A percentile compares a stretch with the other conserved stretches of the same genome.
Evolutionary conservation across 352 stramenopile genomes (phyloP).

Genomic region (Phytophthora hybrid): DNA sequence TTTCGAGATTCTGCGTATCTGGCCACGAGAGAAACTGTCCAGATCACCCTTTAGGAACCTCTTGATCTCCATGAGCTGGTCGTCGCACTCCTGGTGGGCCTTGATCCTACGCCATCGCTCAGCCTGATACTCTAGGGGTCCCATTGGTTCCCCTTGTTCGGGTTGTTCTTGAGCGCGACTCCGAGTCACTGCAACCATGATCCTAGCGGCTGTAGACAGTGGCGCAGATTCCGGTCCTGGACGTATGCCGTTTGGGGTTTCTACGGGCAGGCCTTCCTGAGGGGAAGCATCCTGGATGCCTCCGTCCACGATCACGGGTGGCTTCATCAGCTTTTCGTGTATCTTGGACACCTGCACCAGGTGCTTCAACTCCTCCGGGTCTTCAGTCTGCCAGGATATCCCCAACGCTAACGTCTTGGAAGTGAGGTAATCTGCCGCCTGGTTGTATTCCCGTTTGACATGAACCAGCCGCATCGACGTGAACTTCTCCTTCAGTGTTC

Average conservation of each 20-base stretch:
- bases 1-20: background rate
- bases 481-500: too few relatives aligned
- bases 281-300: background rate
- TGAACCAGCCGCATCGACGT: too few relatives aligned
- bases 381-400: background rate
- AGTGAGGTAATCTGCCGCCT: too few relatives aligned
- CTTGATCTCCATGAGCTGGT: background rate
- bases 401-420: background rate
- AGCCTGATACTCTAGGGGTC: too few relatives aligned
- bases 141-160: too few relatives aligned
- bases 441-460: too few relatives aligned
- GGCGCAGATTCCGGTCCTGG: background rate
- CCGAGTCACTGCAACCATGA: background rate
- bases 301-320: background rate
- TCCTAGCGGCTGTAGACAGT: background rate
- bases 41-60: constrained; percentile 5
- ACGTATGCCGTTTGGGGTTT: background rate
- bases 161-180: background rate
- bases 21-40: background rate
- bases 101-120: too few relatives aligned
- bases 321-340: constrained; percentile 9
- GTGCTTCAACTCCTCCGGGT: background rate
- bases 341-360: constrained; percentile 4
- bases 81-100: too few relatives aligned
- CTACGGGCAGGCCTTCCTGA: background rate